A percentile compares a stretch with the other conserved stretches of the same genome.
Conservation (phyloP, 768 basidiomycete species). For the Gloeophyllum trabeum region DNA sequence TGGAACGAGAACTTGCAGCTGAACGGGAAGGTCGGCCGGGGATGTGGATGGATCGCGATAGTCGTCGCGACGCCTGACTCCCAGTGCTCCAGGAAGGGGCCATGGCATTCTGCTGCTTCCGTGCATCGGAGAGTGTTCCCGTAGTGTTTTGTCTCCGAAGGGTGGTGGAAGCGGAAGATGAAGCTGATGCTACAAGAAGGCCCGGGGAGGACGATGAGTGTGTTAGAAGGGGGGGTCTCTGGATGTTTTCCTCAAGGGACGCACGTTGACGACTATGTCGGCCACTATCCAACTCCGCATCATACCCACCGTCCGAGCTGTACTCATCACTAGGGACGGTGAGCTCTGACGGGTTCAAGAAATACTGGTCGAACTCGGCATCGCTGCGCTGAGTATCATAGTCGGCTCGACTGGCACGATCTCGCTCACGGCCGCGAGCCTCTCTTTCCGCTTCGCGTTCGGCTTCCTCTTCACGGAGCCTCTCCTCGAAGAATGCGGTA, state of each 20-base stretch:
- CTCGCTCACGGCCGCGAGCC: conserved; percentile 27
- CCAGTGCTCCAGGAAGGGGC: conserved; percentile 4
- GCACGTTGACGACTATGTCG: conserved; percentile 69
- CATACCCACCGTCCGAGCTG: conserved; percentile 75
- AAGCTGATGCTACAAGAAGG: conserved; percentile 53
- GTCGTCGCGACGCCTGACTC: conserved; percentile 56
- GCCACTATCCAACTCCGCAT: conserved; percentile 57
- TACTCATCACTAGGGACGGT: conserved; percentile 58
- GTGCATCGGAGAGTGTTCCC: neutral
- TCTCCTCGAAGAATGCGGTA: conserved; percentile 90
- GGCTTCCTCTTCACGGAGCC: conserved; percentile 67
- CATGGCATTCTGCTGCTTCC: neutral
- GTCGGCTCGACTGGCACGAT: conserved; percentile 19
- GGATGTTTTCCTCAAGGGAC: conserved; percentile 37
- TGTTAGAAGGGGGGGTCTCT: conserved; percentile 30
- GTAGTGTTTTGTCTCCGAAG: conserved; percentile 49
- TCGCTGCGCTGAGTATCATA: conserved; percentile 24
- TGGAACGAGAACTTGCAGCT: conserved; percentile 83
- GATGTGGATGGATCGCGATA: conserved; percentile 79
- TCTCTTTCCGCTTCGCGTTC: conserved; percentile 55
- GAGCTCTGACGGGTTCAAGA: conserved; percentile 49
- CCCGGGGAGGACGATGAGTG: conserved; percentile 45
- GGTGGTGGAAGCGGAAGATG: conserved; percentile 59
- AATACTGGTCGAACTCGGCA: conserved; percentile 32
- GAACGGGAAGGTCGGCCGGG: conserved; percentile 55